phyloP scores from a whole-genome alignment of 148 eudicot genomes.

The Diospyros kaki region DNA sequence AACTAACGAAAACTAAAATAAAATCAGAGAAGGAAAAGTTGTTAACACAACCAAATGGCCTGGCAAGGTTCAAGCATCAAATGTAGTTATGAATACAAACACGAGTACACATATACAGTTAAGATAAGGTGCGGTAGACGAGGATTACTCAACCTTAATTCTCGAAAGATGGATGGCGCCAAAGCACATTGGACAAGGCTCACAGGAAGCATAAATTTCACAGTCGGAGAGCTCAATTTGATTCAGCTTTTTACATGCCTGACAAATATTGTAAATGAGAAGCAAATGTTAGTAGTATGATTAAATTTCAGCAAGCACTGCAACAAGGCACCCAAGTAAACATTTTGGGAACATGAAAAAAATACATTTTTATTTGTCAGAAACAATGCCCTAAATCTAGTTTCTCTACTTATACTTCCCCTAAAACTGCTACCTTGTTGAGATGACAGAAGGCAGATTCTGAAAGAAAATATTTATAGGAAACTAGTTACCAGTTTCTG shows the following conservation, averaged over 20 bases:
- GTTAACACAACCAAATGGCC: too few species aligned
- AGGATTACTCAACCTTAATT: constrained; percentile 47
- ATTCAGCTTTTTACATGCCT: constrained; percentile 88
- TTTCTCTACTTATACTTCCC: too few species aligned
- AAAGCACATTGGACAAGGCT: constrained; percentile 93
- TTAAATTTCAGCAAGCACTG: not conserved
- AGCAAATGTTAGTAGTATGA: not conserved
- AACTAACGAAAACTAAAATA: too few species aligned
- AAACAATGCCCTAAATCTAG: too few species aligned
- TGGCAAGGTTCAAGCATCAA: too few species aligned
- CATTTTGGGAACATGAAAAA: not conserved
- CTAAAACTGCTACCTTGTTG: too few species aligned
- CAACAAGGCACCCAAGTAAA: not conserved
- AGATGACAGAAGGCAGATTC: too few species aligned
- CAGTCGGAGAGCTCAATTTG: constrained; percentile 74
- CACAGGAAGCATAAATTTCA: constrained; percentile 90
- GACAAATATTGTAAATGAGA: constrained; percentile 18
- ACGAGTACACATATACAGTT: not conserved
- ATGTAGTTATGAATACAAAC: not conserved
- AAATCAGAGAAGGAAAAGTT: too few species aligned
- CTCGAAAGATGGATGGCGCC: constrained; percentile 78
- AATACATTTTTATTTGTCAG: not conserved
- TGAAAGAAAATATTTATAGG: too few species aligned
- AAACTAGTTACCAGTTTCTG: too few species aligned
- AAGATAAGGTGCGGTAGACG: too few species aligned